A percentile compares a stretch with the other conserved stretches of the same genome.
phyloP scores from a whole-genome alignment of 495 filamentous ascomycete genomes.

The Letharia columbiana region DNA sequence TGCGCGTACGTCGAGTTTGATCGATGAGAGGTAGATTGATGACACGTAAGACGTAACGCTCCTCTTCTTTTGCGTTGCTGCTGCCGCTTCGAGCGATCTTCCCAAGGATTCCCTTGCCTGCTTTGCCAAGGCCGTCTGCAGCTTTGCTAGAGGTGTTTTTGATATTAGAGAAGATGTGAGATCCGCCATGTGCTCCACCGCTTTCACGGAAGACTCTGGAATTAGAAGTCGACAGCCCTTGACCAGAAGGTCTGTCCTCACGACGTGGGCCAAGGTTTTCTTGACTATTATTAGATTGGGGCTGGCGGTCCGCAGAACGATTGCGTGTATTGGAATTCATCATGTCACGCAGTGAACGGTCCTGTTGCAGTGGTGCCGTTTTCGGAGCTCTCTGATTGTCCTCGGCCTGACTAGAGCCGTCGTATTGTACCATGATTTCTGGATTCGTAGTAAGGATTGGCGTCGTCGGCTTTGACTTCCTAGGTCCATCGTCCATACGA shows the following conservation, averaged over 20 bases:
- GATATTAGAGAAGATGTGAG: constrained; percentile 60
- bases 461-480: constrained; percentile 33
- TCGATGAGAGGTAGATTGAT: constrained; percentile 75
- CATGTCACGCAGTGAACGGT: constrained; percentile 55
- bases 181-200: constrained; percentile 52
- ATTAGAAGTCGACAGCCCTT: constrained; percentile 23
- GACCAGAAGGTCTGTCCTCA: constrained; percentile 11
- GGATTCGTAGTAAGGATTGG: constrained; percentile 19
- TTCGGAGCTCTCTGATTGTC: constrained; percentile 33
- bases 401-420: constrained; percentile 6
- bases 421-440: constrained; percentile 13
- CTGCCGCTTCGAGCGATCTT: constrained; percentile 66
- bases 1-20: constrained; percentile 76
- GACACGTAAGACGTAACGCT: constrained; percentile 65
- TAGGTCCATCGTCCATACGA: constrained; percentile 41
- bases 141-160: constrained; percentile 64
- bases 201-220: constrained; percentile 56
- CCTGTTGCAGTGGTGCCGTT: constrained; percentile 53
- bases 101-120: constrained; percentile 69
- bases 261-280: constrained; percentile 4
- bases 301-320: constrained; percentile 55
- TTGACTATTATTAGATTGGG: constrained; percentile 21
- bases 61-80: constrained; percentile 58
- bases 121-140: constrained; percentile 59
- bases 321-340: constrained; percentile 53